A percentile compares a stretch with the other conserved stretches of the same genome.
Evolutionary conservation across 2,329 filamentous ascomycete genomes (phyloP).

Genomic region (Cladosporium sp.): DNA sequence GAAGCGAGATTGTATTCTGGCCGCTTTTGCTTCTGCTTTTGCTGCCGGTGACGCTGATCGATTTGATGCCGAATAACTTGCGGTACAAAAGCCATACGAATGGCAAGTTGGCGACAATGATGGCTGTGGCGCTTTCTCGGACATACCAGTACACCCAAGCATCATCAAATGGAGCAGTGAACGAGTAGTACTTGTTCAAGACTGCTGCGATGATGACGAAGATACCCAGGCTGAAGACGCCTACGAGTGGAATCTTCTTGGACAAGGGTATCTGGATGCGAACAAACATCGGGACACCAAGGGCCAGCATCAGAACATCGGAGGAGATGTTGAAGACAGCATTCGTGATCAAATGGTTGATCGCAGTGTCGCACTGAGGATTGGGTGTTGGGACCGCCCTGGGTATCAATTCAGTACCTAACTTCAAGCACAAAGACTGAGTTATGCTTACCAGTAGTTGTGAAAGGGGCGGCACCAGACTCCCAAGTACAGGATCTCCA

Average conservation of each 20-base stretch:
- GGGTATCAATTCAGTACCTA: background rate
- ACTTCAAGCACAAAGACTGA: background rate
- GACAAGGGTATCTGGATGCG: constrained; percentile 39
- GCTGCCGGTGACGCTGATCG: constrained; percentile 5
- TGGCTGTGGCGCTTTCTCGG: constrained; percentile 55
- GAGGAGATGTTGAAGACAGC: constrained; percentile 43
- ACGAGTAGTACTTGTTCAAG: constrained; percentile 61
- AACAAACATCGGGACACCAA: constrained; percentile 44
- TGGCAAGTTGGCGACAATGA: constrained; percentile 59
- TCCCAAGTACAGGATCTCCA: constrained; percentile 38
- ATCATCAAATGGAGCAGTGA: constrained; percentile 53
- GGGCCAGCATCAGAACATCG: constrained; percentile 41
- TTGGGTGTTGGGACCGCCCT: constrained; percentile 26
- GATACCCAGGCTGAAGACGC: constrained; percentile 54
- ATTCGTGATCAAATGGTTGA: constrained; percentile 36
- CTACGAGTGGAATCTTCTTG: constrained; percentile 52
- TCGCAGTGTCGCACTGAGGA: constrained; percentile 38
- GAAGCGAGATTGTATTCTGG: background rate
- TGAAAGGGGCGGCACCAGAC: constrained; percentile 38
- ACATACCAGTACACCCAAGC: constrained; percentile 59
- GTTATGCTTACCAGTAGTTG: constrained; percentile 33
- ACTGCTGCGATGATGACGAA: constrained; percentile 55
- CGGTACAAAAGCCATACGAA: constrained; percentile 58
- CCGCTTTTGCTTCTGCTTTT: background rate
- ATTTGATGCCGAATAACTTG: constrained; percentile 14